Conservation (phyloP, 441 rosid genomes). For the Raphanus hybrid region DNA sequence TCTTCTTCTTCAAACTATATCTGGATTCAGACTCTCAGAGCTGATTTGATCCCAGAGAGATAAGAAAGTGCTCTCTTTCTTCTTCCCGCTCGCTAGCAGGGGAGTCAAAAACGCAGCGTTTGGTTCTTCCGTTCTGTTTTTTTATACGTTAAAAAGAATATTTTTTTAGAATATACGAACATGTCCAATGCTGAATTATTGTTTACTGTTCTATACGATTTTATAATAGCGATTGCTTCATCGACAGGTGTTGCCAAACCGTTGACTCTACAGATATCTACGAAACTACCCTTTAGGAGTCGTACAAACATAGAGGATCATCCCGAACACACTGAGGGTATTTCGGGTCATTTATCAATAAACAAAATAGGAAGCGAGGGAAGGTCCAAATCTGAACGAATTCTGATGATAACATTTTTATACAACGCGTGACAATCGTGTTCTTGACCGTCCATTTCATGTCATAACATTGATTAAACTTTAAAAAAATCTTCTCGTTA, state of each 20-base stretch:
- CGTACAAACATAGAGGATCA: neutral
- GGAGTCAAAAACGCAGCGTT: too few relatives aligned
- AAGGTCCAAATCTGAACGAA: conserved; percentile 26
- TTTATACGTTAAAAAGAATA: too few relatives aligned
- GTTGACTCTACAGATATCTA: neutral
- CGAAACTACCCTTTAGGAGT: neutral
- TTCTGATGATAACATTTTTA: neutral
- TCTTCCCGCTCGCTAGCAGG: too few relatives aligned
- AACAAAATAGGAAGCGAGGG: conserved; percentile 38
- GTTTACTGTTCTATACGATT: neutral
- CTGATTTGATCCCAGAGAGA: too few relatives aligned
- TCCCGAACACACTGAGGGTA: neutral
- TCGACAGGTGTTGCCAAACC: conserved; percentile 4
- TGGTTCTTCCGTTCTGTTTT: too few relatives aligned
- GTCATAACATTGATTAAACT: neutral
- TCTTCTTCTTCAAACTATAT: neutral
- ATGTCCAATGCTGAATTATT: neutral
- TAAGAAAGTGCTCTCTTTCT: too few relatives aligned
- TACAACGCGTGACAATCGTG: conserved; percentile 28
- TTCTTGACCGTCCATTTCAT: conserved; percentile 33
- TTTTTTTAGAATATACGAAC: neutral
- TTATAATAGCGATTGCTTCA: conserved; percentile 1
- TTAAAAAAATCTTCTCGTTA: neutral
- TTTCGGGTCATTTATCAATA: conserved; percentile 2
- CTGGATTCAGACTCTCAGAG: too few relatives aligned